Evolutionary conservation across 352 stramenopile genomes (phyloP), one percentile per base, ranked within the genome.

Genomic region (Plasmopara muralis): DNA sequence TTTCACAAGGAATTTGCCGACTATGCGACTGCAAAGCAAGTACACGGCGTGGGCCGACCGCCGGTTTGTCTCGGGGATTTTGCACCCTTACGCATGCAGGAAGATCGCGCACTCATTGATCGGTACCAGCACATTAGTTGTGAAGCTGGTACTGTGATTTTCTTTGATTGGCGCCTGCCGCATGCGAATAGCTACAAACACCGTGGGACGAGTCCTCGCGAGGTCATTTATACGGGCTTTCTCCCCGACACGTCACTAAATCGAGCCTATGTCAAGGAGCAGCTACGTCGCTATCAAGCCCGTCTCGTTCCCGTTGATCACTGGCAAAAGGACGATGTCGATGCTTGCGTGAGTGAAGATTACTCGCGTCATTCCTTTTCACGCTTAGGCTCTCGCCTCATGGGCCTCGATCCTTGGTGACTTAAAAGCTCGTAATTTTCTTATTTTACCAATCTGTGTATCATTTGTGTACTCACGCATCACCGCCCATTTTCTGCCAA

Each of bases 181-280:
- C 87, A 95, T 55, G 87, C 85, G 34, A 96, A 95, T 63, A 89
- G 83, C 62, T 88, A 88, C 55, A 72, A 74, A 12, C 84, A 96
- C 62, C 59, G 69, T 5, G 77, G 70, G 5, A 47, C 38, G 2
- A 63, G 68, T 1, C 78, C 85, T 0, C 76, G 85, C 7, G 75
- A 90, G 44, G 85, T 95, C 34, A 66, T 95, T 28, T 95, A 96
- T 66, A 87, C 81, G 4, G 86, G 87, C 14, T 86, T 95, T 30
- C 63, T 96, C 10, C 87, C 84, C 0, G 54, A 71, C 30, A 82
- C 85, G 5, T 35, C 66, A 3, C 66, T 94, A 51, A 96, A 96
- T 53, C 61, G 69, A 30, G 44, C 2, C 0, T 96, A 94, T 57
- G 76, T 69, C 0, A 43, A 66, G 20, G 82, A 93, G 53, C 85